Evolutionary conservation across 345 rosid species (phyloP), one percentile per base, ranked within the genome.

Genomic region (Salix brachista): DNA sequence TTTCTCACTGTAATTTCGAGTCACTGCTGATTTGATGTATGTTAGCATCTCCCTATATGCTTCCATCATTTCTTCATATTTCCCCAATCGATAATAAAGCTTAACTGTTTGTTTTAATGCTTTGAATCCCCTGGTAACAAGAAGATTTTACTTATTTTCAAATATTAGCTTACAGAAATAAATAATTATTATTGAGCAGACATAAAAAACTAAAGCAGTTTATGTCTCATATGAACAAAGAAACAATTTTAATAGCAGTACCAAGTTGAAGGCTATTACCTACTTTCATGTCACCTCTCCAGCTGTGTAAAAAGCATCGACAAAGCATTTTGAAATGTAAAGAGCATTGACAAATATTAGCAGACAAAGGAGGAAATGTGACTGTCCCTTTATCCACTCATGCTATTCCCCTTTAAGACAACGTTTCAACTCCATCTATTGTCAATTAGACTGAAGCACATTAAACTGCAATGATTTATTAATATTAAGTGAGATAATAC

Each of bases 91-190:
- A 84, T 96, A 94, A 76, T 96, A 96, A 67, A 96, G 91, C 89
- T 96, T 96, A 54, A 94, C 99, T 0, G 97, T 94, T 87, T 96
- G 99, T 87, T 96, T 96, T 19, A 96, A 88, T 64, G 99, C 91
- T 85, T 96, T 96, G 84, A 96, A 96, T 37, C 98, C 99, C 99
- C 99, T 96, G 83, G 67, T 52, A 79, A 65, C 77, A 44, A 79
- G 44, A 77, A 37, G 46, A 69, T 26, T 26, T 52, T 70, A 21
- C 75, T 30, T 69, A 68, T 42, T 54, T 67, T 3, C 41, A 18
- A 69, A 72, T 16, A 80, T 34, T 39, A 11, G 6, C 8, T 78
- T 19, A 54, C 50, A 23, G 6, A 18, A 66, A 48, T 48, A 23
- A 61, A 60, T 21, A 52, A 18, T 23, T 8, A 67, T 72, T 72